A percentile compares a stretch with the other conserved stretches of the same genome.
These are phyloP conservation scores for Polyplosphaeria fusca DNA, from an alignment of 495 filamentous ascomycete species.

Conservation along the genomic window DNA sequence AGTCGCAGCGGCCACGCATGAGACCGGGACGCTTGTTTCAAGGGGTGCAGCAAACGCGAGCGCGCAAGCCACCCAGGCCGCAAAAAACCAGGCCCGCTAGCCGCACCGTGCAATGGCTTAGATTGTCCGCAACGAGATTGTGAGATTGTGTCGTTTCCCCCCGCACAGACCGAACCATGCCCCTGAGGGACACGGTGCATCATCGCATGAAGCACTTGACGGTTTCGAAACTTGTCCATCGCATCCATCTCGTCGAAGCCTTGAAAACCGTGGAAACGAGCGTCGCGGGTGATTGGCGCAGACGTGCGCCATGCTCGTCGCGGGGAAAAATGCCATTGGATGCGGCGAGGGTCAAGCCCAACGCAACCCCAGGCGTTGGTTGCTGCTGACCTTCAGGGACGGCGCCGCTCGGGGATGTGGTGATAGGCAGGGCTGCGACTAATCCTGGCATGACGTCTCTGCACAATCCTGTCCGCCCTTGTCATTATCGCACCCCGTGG, in stretches of 20 bases:
- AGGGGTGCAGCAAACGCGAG: conserved; percentile 10
- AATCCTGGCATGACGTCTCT: conserved; percentile 1
- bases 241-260: background rate
- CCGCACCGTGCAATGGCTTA: background rate
- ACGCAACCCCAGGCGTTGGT: conserved; percentile 2
- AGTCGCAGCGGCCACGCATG: background rate
- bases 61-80: background rate
- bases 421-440: background rate
- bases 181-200: too few species aligned
- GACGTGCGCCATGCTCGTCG: too few species aligned
- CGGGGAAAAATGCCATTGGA: too few species aligned
- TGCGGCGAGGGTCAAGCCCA: too few species aligned
- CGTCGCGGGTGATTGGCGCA: background rate
- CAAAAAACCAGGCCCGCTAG: conserved; percentile 12
- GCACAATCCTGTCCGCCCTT: background rate
- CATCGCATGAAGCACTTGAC: background rate
- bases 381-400: background rate
- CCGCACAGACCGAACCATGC: background rate
- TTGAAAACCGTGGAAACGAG: background rate
- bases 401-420: background rate
- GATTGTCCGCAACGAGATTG: background rate
- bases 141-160: conserved; percentile 4
- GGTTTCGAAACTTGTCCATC: background rate
- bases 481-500: background rate
- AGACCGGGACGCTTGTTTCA: conserved; percentile 7